Evolutionary conservation across 2,329 filamentous ascomycete genomes (phyloP).

Genomic region (Ascochyta viciae-villosae): DNA sequence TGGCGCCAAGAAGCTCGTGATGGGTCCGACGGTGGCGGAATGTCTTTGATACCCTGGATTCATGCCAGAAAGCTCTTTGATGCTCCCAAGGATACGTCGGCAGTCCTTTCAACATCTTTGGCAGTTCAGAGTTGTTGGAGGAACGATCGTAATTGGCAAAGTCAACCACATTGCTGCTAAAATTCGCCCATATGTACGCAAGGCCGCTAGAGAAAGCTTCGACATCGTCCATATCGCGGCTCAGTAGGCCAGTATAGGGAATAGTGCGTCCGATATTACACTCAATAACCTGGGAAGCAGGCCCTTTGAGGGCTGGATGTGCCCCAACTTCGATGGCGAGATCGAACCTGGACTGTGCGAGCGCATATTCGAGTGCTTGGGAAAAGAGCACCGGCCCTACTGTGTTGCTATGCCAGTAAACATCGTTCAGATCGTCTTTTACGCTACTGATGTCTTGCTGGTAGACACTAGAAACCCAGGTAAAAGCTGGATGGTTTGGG

Average conservation of each 20-base stretch:
- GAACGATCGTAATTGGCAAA: background rate
- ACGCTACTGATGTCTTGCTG: background rate
- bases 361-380: background rate
- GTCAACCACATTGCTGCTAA: background rate
- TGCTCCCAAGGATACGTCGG: slow-evolving; percentile 44
- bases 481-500: background rate
- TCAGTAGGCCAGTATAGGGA: background rate
- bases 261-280: background rate
- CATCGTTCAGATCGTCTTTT: background rate
- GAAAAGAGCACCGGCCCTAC: background rate
- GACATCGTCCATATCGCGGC: background rate
- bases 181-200: background rate
- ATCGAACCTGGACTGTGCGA: slow-evolving; percentile 9
- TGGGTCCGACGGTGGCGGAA: slow-evolving; percentile 18
- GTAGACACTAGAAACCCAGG: background rate
- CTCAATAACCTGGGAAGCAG: slow-evolving; percentile 44
- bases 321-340: slow-evolving; percentile 56
- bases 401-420: background rate
- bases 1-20: slow-evolving; percentile 20
- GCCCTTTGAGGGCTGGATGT: slow-evolving; percentile 54
- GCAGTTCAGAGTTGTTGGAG: background rate
- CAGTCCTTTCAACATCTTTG: slow-evolving; percentile 2
- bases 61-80: slow-evolving; percentile 29
- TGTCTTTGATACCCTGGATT: slow-evolving; percentile 15
- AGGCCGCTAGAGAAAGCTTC: background rate